phyloP scores from a whole-genome alignment of 257 asterid genomes.

The Solanum etuberosum region DNA sequence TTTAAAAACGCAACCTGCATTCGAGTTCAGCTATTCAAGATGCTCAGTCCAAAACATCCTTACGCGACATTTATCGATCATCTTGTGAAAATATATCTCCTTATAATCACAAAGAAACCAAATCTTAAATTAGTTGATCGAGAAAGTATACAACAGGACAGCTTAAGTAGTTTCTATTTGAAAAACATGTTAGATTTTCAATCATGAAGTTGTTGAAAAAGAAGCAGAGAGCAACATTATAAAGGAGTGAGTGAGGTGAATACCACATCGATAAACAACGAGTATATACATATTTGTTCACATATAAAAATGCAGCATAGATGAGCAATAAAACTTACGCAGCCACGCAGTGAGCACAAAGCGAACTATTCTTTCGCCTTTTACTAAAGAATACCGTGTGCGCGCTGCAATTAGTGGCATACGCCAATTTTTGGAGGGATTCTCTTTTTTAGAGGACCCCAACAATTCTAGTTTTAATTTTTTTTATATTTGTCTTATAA shows the following conservation, averaged over 20 bases:
- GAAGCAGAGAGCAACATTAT: background rate
- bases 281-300: background rate
- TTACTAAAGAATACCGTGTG: background rate
- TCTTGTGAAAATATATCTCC: background rate
- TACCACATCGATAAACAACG: background rate
- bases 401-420: background rate
- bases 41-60: background rate
- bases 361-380: background rate
- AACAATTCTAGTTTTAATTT: background rate
- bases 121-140: background rate
- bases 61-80: background rate
- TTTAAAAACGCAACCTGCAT: background rate
- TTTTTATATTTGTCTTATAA: too few relatives aligned
- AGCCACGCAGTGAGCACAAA: background rate
- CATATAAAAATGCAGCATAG: background rate
- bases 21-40: background rate
- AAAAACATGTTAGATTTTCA: background rate
- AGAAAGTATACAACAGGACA: background rate
- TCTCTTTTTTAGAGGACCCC: background rate
- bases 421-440: background rate
- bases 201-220: background rate
- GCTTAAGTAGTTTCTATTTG: too few relatives aligned
- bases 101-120: background rate
- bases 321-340: fast-evolving
- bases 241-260: background rate